Evolutionary conservation across 2,329 filamentous ascomycete genomes (phyloP).

Genomic region (Truncatella angustata): DNA sequence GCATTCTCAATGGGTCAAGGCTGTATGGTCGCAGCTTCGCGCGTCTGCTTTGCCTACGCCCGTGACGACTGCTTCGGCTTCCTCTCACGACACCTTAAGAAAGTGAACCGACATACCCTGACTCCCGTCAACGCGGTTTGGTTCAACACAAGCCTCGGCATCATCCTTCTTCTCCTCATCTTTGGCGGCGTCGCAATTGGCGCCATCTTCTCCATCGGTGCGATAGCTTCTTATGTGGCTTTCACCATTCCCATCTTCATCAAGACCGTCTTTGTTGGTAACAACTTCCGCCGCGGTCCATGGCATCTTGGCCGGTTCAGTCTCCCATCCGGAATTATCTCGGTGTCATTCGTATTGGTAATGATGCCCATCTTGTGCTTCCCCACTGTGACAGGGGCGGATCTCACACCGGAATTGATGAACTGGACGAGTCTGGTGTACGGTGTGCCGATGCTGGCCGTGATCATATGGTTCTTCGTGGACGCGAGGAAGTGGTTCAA

Average conservation of each 20-base stretch:
- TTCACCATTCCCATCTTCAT: slow-evolving; percentile 59
- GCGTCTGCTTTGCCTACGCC: slow-evolving; percentile 72
- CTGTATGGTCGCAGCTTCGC: slow-evolving; percentile 64
- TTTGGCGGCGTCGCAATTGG: slow-evolving; percentile 63
- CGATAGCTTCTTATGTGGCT: slow-evolving; percentile 64
- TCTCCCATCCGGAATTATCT: slow-evolving; percentile 53
- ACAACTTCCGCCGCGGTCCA: slow-evolving; percentile 63
- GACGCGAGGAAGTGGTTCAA: slow-evolving; percentile 68
- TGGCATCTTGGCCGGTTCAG: slow-evolving; percentile 66
- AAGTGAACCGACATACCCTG: slow-evolving; percentile 57
- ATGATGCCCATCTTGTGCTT: slow-evolving; percentile 70
- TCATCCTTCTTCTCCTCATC: slow-evolving; percentile 60
- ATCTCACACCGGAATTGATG: slow-evolving; percentile 54
- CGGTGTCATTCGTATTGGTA: slow-evolving; percentile 58
- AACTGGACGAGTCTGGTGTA: slow-evolving; percentile 65
- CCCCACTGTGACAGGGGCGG: slow-evolving; percentile 52
- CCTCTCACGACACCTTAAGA: slow-evolving; percentile 54
- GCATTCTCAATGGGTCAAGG: slow-evolving; percentile 72
- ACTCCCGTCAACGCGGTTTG: slow-evolving; percentile 72
- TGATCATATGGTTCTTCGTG: slow-evolving; percentile 62
- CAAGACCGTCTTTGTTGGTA: slow-evolving; percentile 57
- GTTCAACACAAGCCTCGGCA: slow-evolving; percentile 61
- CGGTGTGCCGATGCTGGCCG: slow-evolving; percentile 54
- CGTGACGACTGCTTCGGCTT: slow-evolving; percentile 67
- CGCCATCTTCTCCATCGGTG: slow-evolving; percentile 69